These are phyloP conservation scores for Lumnitzera racemosa DNA, from an alignment of 345 rosid species.

Conservation along the genomic window DNA sequence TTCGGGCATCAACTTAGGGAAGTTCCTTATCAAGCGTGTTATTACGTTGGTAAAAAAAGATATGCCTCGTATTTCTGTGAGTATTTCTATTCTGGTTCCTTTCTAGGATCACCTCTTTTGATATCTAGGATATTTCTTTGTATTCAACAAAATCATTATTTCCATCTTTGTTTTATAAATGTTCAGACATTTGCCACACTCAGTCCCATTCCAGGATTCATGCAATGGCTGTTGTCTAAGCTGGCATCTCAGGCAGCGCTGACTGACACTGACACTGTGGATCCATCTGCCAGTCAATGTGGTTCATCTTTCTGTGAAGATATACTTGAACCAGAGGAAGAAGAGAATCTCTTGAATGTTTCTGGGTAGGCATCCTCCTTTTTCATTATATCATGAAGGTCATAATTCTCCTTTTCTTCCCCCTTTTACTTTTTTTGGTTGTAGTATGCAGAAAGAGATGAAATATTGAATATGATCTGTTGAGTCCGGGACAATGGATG, in stretches of 20 bases:
- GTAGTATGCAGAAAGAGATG: not conserved
- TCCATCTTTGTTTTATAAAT: slow-evolving; percentile 5
- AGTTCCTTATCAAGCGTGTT: slow-evolving; percentile 89
- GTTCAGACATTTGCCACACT: slow-evolving; percentile 79
- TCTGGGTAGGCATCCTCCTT: slow-evolving; percentile 35
- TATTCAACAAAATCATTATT: slow-evolving; percentile 6
- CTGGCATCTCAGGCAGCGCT: slow-evolving; percentile 70
- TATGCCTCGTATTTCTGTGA: slow-evolving; percentile 81
- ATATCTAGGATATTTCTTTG: slow-evolving; percentile 1
- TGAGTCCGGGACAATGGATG: no score
- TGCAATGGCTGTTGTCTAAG: slow-evolving; percentile 83
- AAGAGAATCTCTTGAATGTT: slow-evolving; percentile 53
- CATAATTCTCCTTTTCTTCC: not conserved
- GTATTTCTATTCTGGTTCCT: slow-evolving; percentile 19
- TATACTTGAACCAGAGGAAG: slow-evolving; percentile 76
- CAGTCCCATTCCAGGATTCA: slow-evolving; percentile 89
- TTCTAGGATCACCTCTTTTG: not conserved
- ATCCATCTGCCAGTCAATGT: slow-evolving; percentile 29
- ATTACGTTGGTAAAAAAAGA: slow-evolving; percentile 78
- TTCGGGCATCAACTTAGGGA: slow-evolving; percentile 95
- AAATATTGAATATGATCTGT: no score
- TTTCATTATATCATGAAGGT: not conserved
- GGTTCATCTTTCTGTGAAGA: slow-evolving; percentile 59
- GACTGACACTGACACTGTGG: slow-evolving; percentile 30
- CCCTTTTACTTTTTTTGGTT: not conserved